Evolutionary conservation across 371 early-diverging fungal species (phyloP).

Genomic region (Apophysomyces elegans): DNA sequence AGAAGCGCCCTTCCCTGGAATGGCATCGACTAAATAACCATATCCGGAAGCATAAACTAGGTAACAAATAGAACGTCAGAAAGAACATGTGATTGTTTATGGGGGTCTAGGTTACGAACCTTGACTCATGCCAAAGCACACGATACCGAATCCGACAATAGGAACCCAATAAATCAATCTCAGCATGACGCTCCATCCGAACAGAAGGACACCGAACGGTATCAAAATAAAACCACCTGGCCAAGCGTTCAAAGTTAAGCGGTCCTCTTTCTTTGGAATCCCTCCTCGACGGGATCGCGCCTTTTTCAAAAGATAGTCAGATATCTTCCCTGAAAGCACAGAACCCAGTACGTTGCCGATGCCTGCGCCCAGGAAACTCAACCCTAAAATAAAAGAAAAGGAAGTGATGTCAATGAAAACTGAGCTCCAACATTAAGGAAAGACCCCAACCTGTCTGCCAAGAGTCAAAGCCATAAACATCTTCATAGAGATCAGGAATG

Average conservation of each 20-base stretch:
- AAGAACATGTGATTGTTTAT: not conserved
- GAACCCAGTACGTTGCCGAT: slow-evolving; percentile 48
- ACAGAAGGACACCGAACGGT: slow-evolving; percentile 56
- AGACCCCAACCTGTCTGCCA: slow-evolving; percentile 45
- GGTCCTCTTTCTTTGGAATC: slow-evolving; percentile 37
- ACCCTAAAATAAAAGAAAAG: slow-evolving; percentile 19
- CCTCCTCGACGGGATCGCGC: slow-evolving; percentile 37
- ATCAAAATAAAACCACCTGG: slow-evolving; percentile 55
- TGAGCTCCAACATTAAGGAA: not conserved
- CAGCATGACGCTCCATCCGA: slow-evolving; percentile 57
- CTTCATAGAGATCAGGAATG: slow-evolving; percentile 40
- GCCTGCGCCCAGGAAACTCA: slow-evolving; percentile 48
- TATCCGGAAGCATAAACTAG: slow-evolving; percentile 50
- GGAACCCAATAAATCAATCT: slow-evolving; percentile 47
- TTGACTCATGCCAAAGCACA: slow-evolving; percentile 66
- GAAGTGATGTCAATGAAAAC: not conserved
- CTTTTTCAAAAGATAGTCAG: slow-evolving; percentile 37
- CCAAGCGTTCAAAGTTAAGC: slow-evolving; percentile 48
- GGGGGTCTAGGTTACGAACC: slow-evolving; percentile 20
- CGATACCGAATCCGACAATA: slow-evolving; percentile 55
- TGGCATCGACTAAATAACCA: slow-evolving; percentile 55
- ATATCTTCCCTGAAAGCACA: slow-evolving; percentile 35
- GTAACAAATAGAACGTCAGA: not conserved
- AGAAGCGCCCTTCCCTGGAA: slow-evolving; percentile 58
- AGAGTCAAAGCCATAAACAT: slow-evolving; percentile 41